Evolutionary conservation across 2,329 filamentous ascomycete species (phyloP), one percentile per base, ranked within the genome.

Genomic region (Gaeumannomyces sp.): DNA sequence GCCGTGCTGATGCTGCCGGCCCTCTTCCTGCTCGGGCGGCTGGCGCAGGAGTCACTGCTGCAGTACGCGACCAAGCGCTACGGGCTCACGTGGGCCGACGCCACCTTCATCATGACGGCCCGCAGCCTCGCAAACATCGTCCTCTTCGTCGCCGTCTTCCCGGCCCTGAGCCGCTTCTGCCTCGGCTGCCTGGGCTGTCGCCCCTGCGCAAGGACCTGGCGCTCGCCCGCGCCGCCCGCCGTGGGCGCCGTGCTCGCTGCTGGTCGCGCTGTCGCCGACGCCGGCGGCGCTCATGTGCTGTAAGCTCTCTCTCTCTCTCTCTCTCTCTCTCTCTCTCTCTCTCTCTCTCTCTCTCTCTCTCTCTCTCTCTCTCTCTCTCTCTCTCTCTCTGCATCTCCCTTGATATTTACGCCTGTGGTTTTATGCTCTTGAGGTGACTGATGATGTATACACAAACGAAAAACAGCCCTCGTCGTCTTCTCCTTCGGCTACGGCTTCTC

Each of bases 31-130:
- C 57, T 73, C 0, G 71, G 74, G 29, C 75, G 76, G 59, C 73
- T 72, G 59, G 71, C 74, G 29, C 71, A 74, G 61, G 74, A 76
- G 4, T 66, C 82, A 28, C 66, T 84, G 7, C 69, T 85, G 2
- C 85, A 86, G 69, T 85, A 85, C 69, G 76, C 81, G 64, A 81
- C 79, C 1, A 81, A 79, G 61, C 77, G 82, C 7, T 86, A 83
- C 70, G 63, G 73, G 35, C 81, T 83, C 76, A 77, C 76, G 10
- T 81, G 80, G 79, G 77, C 76, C 57, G 74, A 74, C 56, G 80
- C 80, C 16, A 77, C 80, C 0, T 77, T 78, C 28, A 64, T 81
- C 28, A 70, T 77, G 0, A 78, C 78, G 0, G 69, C 79, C 29
- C 74, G 76, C 11, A 77, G 74, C 57, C 67, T 75, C 3, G 71